Evolutionary conservation across 2,329 filamentous ascomycete genomes (phyloP), one percentile per base, ranked within the genome.

Genomic region (Stemphylium lycopersici): DNA sequence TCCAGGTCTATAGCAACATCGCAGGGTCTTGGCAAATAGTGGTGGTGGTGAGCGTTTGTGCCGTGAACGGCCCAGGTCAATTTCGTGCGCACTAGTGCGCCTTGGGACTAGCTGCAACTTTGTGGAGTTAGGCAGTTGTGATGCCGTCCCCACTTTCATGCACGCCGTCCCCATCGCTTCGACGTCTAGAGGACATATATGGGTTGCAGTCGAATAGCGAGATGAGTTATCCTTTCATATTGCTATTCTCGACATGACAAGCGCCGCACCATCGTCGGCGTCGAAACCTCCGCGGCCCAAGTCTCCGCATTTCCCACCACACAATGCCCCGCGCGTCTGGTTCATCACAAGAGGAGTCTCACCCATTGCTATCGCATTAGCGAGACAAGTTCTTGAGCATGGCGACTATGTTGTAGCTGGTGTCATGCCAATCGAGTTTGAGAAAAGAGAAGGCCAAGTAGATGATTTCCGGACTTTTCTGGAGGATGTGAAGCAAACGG

Each of bases 381-480:
- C 91, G 48, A 87, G 89, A 49, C 85, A 91, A 66, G 83, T 96
- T 38, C 87, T 98, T 42, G 86, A 86, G n/a, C 92, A 97, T 76
- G 93, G 95, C 43, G 95, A 98, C 76, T 93, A 89, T 72, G 89
- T 96, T 41, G 89, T 93, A 42, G 90, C 91, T 4, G 95, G 93
- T 48, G 82, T 97, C 31, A 86, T 90, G 42, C 89, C 91, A 3
- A 80, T 84, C 45, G 90, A 95, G 75, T 88, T 93, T 60, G 90
- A 93, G 62, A 79, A 79, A 67, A 84, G 93, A 73, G 88, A 77
- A 52, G 77, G 76, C 6, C 86, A 90, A 61, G 90, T 88, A 72
- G 83, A 86, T 66, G 90, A 93, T 74, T 96, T 96, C 75, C 87
- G 90, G 52, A 86, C 86, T 59, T 89, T 96, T 60, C 83, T 96